Evolutionary conservation across 2,329 filamentous ascomycete species (phyloP).

Genomic region (Paecilomyces fulvus): DNA sequence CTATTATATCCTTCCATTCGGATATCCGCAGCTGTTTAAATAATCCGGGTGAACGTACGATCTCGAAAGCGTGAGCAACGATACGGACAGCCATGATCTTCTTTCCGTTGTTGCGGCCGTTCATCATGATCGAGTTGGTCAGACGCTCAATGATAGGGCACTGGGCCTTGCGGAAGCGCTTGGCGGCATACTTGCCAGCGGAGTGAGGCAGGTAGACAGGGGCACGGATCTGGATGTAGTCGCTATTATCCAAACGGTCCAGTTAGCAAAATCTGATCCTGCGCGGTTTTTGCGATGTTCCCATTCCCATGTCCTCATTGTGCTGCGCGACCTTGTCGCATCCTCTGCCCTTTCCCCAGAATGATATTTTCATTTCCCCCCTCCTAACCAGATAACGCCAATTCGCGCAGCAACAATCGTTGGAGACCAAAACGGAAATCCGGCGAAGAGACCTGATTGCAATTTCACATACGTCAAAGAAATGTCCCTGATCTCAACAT

Average conservation of each 20-base stretch:
- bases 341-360: neutral
- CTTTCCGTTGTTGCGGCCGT: constrained; percentile 99
- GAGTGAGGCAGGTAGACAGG: constrained; percentile 99
- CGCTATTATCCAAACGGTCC: constrained; percentile 49
- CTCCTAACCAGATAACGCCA: constrained; percentile 6
- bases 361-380: constrained; percentile 7
- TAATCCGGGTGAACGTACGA: constrained; percentile 57
- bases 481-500: constrained; percentile 99
- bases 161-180: constrained; percentile 99
- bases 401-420: neutral
- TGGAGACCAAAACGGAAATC: neutral
- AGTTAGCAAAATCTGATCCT: constrained; percentile 21
- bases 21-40: neutral
- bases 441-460: neutral
- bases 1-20: neutral
- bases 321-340: neutral
- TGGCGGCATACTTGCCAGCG: constrained; percentile 95
- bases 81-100: constrained; percentile 99
- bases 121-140: constrained; percentile 99
- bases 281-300: neutral
- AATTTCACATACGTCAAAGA: constrained; percentile 81
- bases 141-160: constrained; percentile 99
- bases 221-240: constrained; percentile 99
- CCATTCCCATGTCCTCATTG: constrained; percentile 2
- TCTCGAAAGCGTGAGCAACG: constrained; percentile 98